Conservation (phyloP, 1,284 basidiomycete genomes). For the Caloboletus firmus region DNA sequence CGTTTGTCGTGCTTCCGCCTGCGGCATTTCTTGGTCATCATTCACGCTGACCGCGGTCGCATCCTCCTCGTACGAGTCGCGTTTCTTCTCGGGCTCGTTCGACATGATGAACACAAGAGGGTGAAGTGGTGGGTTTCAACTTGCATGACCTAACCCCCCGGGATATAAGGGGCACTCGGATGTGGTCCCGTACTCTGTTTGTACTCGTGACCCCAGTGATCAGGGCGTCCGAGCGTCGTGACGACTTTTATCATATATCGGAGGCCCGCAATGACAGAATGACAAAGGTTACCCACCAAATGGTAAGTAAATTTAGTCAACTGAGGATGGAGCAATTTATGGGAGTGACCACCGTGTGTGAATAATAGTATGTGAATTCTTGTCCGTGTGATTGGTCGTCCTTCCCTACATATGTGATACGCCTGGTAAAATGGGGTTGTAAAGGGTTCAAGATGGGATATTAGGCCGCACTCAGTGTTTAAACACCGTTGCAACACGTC, state of each 20-base stretch:
- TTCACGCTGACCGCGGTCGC: neutral
- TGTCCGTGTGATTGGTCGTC: neutral
- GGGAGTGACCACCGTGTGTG: neutral
- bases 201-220: constrained; percentile 7
- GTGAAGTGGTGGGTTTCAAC: neutral
- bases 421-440: neutral
- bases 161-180: constrained; percentile 6
- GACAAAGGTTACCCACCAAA: neutral
- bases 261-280: constrained; percentile 9
- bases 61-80: constrained; percentile 7
- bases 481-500: neutral
- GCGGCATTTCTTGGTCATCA: neutral
- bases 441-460: neutral
- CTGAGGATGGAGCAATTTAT: neutral
- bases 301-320: neutral
- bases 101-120: constrained; percentile 17
- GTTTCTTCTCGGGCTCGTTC: constrained; percentile 17
- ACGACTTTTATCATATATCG: constrained; percentile 2
- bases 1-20: constrained; percentile 8
- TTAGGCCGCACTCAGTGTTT: neutral
- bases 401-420: neutral
- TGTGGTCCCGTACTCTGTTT: neutral
- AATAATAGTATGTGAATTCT: neutral
- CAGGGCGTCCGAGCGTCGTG: neutral
- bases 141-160: too few species aligned